These are phyloP conservation scores for Botrytis paeoniae DNA, from an alignment of 2,329 filamentous ascomycete species.

Conservation along the genomic window DNA sequence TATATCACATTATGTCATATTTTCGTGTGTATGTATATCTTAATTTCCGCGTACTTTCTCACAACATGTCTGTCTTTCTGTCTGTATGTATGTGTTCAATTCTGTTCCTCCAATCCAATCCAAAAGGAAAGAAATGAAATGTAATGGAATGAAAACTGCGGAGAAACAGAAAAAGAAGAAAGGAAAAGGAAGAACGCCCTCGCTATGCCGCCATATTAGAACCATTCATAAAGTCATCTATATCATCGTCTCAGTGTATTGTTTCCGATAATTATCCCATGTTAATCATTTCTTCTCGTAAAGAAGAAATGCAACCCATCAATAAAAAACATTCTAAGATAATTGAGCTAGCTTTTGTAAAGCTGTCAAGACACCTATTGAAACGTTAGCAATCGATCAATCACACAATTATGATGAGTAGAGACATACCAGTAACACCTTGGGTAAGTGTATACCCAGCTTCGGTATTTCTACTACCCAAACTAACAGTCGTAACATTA, in stretches of 20 bases:
- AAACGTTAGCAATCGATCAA: conserved; percentile 8
- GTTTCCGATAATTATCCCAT: neutral
- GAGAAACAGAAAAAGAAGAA: neutral
- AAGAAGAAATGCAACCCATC: neutral
- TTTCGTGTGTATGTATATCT: neutral
- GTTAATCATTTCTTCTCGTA: neutral
- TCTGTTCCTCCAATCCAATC: neutral
- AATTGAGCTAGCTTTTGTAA: conserved; percentile 49
- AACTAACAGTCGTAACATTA: conserved; percentile 78
- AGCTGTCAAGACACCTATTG: conserved; percentile 50
- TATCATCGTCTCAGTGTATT: conserved; percentile 7
- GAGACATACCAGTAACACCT: conserved; percentile 78
- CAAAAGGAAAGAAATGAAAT: neutral
- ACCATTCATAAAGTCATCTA: conserved; percentile 12
- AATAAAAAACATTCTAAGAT: conserved; percentile 10
- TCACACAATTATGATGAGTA: neutral
- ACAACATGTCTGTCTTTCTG: neutral
- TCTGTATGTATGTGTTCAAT: neutral
- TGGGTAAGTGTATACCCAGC: conserved; percentile 83
- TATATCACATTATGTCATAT: neutral
- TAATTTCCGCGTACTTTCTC: neutral
- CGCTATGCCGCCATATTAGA: conserved; percentile 8
- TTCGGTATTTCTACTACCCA: conserved; percentile 85
- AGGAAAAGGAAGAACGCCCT: neutral
- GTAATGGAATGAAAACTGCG: too few relatives aligned